Evolutionary conservation across 306 rosid species (phyloP).

Genomic region (Astragalus membranaceus): DNA sequence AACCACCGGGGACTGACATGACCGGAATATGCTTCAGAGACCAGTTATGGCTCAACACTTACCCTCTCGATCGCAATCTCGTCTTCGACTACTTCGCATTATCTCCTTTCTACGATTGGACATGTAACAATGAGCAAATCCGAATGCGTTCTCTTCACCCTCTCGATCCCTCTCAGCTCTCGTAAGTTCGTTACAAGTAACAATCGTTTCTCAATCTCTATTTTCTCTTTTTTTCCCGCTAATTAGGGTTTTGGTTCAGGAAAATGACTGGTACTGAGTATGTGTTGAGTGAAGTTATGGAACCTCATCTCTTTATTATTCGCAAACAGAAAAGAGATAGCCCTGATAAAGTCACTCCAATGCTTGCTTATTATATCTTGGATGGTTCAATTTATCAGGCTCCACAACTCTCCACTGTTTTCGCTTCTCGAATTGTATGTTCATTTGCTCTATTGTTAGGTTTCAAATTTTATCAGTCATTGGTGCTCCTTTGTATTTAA

Average conservation of each 20-base stretch:
- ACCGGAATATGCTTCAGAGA: slow-evolving; percentile 95
- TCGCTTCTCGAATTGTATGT: slow-evolving; percentile 81
- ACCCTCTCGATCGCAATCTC: slow-evolving; percentile 78
- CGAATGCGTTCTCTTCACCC: slow-evolving; percentile 91
- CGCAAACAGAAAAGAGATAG: slow-evolving; percentile 89
- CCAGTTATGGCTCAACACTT: slow-evolving; percentile 86
- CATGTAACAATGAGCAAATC: slow-evolving; percentile 86
- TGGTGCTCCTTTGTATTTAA: no score
- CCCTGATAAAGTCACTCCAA: slow-evolving; percentile 81
- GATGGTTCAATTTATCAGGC: slow-evolving; percentile 95
- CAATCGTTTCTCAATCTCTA: background rate
- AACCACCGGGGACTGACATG: slow-evolving; percentile 89
- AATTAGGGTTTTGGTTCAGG: slow-evolving; percentile 32
- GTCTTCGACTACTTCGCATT: slow-evolving; percentile 94
- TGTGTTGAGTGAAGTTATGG: slow-evolving; percentile 71
- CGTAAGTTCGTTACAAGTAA: slow-evolving; percentile 24
- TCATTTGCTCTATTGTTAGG: background rate
- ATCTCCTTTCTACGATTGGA: slow-evolving; percentile 89
- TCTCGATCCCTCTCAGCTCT: slow-evolving; percentile 68
- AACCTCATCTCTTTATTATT: slow-evolving; percentile 73
- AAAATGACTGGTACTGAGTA: slow-evolving; percentile 80
- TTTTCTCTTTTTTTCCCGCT: background rate
- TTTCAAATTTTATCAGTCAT: no score
- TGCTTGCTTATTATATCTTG: slow-evolving; percentile 74
- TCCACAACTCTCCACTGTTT: slow-evolving; percentile 85